Base-by-base conservation (phyloP, 805 yeast species). In the Candida peoriensis region DNA sequence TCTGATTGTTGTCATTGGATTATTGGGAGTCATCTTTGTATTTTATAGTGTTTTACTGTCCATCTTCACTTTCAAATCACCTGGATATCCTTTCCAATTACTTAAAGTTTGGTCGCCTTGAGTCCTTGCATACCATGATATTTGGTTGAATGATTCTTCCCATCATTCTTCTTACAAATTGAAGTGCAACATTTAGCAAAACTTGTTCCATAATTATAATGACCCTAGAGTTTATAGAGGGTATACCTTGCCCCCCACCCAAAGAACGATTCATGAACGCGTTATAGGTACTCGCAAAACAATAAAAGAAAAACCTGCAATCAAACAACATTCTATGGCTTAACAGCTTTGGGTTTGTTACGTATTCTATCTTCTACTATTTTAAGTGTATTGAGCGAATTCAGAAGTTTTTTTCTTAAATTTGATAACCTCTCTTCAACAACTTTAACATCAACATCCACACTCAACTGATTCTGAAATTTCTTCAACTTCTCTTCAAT, bases 41-140 rank as follows among this genome's bases (percentile, higher is more conserved):
- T 60, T 72, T 30, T 87, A 74, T 64, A 77, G 89, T 49, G 68
- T 72, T 31, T 63, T 85, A 46, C 64, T 88, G 39, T 61, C 68
- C 30, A 68, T 85, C 36, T 93, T 85, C 68, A 70, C 69, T 30
- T 51, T 73, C 52, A 93, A 93, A 66, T 76, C 77, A 44, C 58
- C 70, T 5, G 82, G 85, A 1, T 93, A 85, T 58, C 97, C 97
- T 27, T 83, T 68, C 64, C 66, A 62, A 44, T 64, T 90, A 46
- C 52, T 74, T 37, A 58, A 59, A 32, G 42, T 67, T 15, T 52
- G 57, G 55, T 48, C 50, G n/a, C 55, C 56, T 36, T 32, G 33
- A 20, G n/a, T n/a, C n/a, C n/a, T n/a, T 13, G 5, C 11, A 15
- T 7, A 19, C n/a, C n/a, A n/a, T n/a, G n/a, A n/a, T n/a, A n/a